These are phyloP conservation scores for Xerocomus cyaneibrunnescens DNA, from an alignment of 1,284 basidiomycete genomes.

Conservation along the genomic window DNA sequence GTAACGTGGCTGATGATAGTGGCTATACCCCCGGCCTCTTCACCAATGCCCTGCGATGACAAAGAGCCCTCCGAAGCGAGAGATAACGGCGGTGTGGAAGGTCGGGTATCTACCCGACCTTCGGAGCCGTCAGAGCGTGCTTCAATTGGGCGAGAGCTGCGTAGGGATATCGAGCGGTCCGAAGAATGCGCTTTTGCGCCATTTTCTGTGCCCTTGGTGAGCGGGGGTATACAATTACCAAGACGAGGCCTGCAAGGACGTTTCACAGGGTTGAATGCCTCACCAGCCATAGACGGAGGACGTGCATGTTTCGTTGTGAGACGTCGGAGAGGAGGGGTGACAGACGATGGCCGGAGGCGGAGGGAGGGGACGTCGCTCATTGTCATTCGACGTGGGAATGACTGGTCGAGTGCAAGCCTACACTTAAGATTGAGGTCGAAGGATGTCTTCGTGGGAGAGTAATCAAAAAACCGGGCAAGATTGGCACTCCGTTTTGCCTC, in stretches of 20 bases:
- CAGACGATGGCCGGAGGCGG: slow-evolving; percentile 34
- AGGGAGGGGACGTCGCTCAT: slow-evolving; percentile 38
- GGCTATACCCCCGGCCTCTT: slow-evolving; percentile 24
- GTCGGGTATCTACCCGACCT: slow-evolving; percentile 22
- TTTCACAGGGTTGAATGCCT: slow-evolving; percentile 29
- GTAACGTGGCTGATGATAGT: slow-evolving; percentile 34
- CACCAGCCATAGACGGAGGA: slow-evolving; percentile 32
- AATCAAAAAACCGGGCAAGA: slow-evolving; percentile 40
- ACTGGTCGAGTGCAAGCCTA: slow-evolving; percentile 28
- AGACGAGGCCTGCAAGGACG: slow-evolving; percentile 29
- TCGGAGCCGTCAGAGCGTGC: slow-evolving; percentile 24
- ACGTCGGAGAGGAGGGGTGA: slow-evolving; percentile 27
- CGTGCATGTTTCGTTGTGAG: slow-evolving; percentile 30
- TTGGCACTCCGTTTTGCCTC: slow-evolving; percentile 38
- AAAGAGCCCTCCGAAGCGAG: slow-evolving; percentile 28
- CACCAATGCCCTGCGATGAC: slow-evolving; percentile 22
- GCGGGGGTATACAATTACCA: slow-evolving; percentile 14
- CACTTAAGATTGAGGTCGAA: slow-evolving; percentile 36
- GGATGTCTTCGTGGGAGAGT: slow-evolving; percentile 35
- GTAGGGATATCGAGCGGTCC: slow-evolving; percentile 20
- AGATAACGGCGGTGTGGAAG: slow-evolving; percentile 31
- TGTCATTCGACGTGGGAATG: slow-evolving; percentile 37
- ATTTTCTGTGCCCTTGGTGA: slow-evolving; percentile 21
- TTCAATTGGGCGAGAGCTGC: slow-evolving; percentile 28
- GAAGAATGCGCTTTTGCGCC: slow-evolving; percentile 16